phyloP scores from a whole-genome alignment of 305 asterid species.

The Solanum hybrid region DNA sequence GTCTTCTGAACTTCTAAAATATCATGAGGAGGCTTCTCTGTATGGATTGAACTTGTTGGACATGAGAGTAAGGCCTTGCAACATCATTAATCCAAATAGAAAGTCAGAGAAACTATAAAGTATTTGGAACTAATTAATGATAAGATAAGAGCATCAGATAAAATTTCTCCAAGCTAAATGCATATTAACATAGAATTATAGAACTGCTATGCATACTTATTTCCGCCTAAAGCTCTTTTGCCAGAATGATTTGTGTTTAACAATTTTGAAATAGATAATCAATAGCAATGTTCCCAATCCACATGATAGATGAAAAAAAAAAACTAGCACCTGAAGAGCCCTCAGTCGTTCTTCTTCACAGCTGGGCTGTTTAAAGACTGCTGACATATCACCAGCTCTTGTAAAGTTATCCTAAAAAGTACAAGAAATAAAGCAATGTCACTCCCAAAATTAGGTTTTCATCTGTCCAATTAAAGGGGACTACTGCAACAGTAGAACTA shows the following conservation, averaged over 20 bases:
- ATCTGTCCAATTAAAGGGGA: not conserved
- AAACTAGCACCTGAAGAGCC: slow-evolving; percentile 51
- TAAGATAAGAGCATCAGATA: not conserved
- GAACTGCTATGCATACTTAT: not conserved
- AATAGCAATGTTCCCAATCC: not conserved
- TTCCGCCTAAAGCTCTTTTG: not conserved
- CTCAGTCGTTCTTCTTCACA: slow-evolving; percentile 37
- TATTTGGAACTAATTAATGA: not conserved
- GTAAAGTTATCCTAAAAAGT: slow-evolving; percentile 40
- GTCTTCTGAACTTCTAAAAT: slow-evolving; percentile 45
- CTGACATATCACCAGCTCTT: slow-evolving; percentile 47
- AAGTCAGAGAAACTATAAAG: not conserved
- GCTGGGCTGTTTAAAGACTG: slow-evolving; percentile 55
- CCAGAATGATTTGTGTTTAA: not conserved
- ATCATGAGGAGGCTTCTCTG: slow-evolving; percentile 41
- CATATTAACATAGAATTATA: not conserved
- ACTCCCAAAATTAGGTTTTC: not conserved
- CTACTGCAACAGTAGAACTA: not conserved
- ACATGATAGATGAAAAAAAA: not conserved
- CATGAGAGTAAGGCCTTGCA: slow-evolving; percentile 57
- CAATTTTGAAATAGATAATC: not conserved
- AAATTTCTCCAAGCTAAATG: not conserved
- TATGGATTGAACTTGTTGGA: slow-evolving; percentile 64
- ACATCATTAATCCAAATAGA: slow-evolving; percentile 10
- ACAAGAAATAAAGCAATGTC: not conserved